Evolutionary conservation across 1,139 yeast species (phyloP), one percentile per base, ranked within the genome.

Genomic region (Pichia inconspicua): DNA sequence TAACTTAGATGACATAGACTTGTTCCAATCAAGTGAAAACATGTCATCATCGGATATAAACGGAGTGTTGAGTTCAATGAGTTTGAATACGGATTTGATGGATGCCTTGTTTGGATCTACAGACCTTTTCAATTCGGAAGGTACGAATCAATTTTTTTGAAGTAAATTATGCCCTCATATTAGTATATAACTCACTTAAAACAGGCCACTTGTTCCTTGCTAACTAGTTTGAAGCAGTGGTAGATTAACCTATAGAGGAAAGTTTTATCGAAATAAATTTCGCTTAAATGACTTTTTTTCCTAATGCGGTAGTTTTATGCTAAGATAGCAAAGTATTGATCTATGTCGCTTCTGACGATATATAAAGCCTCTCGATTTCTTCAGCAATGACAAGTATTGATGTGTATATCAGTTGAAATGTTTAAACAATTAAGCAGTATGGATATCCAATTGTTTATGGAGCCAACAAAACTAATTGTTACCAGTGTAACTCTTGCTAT

Each of bases 21-120:
- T 30, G 34, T 30, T 30, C n/a, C 34, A 30, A 2, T 30, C n/a
- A 30, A 15, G 14, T 30, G 34, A 30, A 14, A 30, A 19, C 12
- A 19, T 37, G n/a, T 22, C 25, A 37, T 10, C 40, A 5, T 19
- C 40, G 9, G 40, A 39, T 39, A 54, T 57, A 17, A 58, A 59
- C 40, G 63, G 53, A 27, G 61, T 60, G 0, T 48, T 61, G 22
- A 58, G 49, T 42, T 55, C 65, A 0, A 53, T 61, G 53, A 52
- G 56, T 11, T 46, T 63, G n/a, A 62, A 61, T 31, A 60, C 64
- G 2, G 65, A 62, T 34, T 46, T 63, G 17, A 61, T 63, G 60
- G 64, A 62, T 46, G 60, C 60, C 1, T 39, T 63, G 5, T 61
- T 62, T 49, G 65, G 64, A 25, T 55, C 58, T 11, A 37, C 40